Evolutionary conservation across 805 yeast species (phyloP), one percentile per base, ranked within the genome.

Genomic region (Metschnikowia colocasiae): DNA sequence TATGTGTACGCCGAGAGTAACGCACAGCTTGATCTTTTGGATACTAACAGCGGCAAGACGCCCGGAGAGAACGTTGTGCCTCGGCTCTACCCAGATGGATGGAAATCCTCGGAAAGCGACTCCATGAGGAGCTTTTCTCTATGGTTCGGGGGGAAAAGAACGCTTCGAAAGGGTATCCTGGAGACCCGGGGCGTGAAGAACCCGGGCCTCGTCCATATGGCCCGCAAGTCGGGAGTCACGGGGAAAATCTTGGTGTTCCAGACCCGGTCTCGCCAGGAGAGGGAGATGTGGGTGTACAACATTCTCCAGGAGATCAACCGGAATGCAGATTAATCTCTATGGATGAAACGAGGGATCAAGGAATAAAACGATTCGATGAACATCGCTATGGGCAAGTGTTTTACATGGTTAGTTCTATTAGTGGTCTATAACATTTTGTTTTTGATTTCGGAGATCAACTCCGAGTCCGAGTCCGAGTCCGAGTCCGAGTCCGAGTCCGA

Each of bases 71-170:
- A 76, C 40, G 66, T 82, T 0, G 60, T 85, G 26, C 96, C 97
- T 0, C 69, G 95, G 30, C 69, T 85, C 0, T 90, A 86, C 59
- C 66, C 76, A 1, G 95, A 90, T 64, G 97, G 97, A 0, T 85
- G 95, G 89, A 78, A 74, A 53, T 84, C 95, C 2, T 71, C 80
- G 7, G 98, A 92, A 57, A 86, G 83, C 40, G 94, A 87, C 54
- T 56, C 74, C n/a, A 67, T 79, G 23, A 71, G 96, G 42, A 81
- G 94, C 52, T 90, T 92, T 58, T 87, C 94, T 0, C 56, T 92
- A 2, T 90, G 97, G 96, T 80, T 83, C 64, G 92, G 90, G 0
- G 74, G 75, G 6, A 85, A 83, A 54, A 53, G 48, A 53, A 52
- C 34, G 23, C 52, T 49, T 32, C 37, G 45, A 25, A 50, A 39